Percentiles rank a stretch among this genome's conserved stretches.
Evolutionary conservation across 306 rosid genomes (phyloP).

Genomic region (Quercus variabilis): DNA sequence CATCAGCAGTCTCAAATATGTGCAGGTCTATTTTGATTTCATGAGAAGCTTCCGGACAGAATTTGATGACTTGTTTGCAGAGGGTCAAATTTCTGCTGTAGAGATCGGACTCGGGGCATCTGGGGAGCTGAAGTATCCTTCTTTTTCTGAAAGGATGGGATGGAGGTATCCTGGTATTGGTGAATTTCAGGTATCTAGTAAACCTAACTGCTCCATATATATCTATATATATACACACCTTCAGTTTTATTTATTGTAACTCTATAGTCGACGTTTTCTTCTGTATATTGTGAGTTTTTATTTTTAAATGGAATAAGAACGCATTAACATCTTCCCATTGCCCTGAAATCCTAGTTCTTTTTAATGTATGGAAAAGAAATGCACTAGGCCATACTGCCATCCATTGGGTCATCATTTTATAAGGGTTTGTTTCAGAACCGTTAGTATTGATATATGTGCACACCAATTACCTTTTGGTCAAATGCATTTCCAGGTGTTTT

Average conservation of each 20-base stretch:
- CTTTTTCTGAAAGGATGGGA: constrained; percentile 86
- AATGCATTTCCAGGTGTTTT: too few relatives aligned
- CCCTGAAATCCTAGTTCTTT: neutral
- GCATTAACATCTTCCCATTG: neutral
- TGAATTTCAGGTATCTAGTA: constrained; percentile 93
- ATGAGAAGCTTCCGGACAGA: constrained; percentile 97
- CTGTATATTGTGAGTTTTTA: neutral
- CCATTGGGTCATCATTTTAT: neutral
- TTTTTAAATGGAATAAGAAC: neutral
- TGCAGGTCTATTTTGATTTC: constrained; percentile 93
- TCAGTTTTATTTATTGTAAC: neutral
- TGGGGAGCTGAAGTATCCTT: constrained; percentile 97
- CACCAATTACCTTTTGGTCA: neutral
- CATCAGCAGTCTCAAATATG: constrained; percentile 20
- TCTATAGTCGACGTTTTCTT: neutral
- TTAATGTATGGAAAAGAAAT: neutral
- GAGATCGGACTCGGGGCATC: constrained; percentile 93
- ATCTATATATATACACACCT: neutral
- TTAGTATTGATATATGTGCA: neutral
- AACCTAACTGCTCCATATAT: neutral
- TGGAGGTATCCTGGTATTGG: constrained; percentile 99
- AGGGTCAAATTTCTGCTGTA: constrained; percentile 70
- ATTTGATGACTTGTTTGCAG: constrained; percentile 84
- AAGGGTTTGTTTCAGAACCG: neutral
- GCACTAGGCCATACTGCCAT: neutral